Conservation (phyloP, 257 asterid genomes). For the Ajuga chamaepitys region DNA sequence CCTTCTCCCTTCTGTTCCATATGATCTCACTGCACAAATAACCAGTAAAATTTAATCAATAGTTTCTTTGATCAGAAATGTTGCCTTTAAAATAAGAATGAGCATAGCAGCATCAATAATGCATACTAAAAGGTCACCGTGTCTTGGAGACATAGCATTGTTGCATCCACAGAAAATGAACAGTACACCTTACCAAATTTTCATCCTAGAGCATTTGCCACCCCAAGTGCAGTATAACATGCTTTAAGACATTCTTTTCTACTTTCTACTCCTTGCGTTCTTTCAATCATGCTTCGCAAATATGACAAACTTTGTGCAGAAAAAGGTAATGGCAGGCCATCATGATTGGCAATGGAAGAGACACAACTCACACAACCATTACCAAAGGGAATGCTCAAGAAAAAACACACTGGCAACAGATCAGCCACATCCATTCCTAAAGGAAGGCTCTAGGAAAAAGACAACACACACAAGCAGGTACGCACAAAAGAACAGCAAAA, state of each 20-base stretch:
- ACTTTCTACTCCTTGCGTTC: background rate
- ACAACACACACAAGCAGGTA: background rate
- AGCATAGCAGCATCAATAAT: background rate
- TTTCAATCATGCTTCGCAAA: background rate
- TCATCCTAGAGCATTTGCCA: background rate
- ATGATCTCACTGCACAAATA: conserved; percentile 59
- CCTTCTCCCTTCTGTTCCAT: conserved; percentile 79
- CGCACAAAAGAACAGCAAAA: background rate
- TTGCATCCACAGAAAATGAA: background rate
- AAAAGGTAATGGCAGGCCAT: background rate
- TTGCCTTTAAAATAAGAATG: background rate
- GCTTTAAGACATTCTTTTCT: background rate
- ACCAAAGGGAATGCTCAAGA: background rate
- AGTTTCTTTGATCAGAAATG: background rate
- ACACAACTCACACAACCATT: background rate
- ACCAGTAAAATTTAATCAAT: conserved; percentile 1
- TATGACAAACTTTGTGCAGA: background rate
- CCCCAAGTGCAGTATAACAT: background rate
- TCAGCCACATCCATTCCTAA: no score
- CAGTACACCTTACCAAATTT: background rate
- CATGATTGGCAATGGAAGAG: background rate
- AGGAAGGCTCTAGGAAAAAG: no score
- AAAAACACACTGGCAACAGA: no score
- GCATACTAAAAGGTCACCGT: background rate
- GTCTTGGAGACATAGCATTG: background rate